phyloP scores from a whole-genome alignment of 208 protist species.

The Kentomonas sorsogonicus region DNA sequence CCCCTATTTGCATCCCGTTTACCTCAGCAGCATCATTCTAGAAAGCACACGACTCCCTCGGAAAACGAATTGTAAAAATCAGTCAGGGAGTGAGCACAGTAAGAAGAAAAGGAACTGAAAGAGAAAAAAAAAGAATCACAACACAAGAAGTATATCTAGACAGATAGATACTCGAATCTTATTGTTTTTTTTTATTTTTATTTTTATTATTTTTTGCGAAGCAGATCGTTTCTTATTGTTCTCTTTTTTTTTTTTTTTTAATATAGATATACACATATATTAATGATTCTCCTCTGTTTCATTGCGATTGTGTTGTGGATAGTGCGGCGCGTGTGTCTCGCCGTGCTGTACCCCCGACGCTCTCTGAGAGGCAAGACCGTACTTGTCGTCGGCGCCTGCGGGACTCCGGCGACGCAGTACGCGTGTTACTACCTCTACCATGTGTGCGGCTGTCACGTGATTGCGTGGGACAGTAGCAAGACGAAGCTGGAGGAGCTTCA shows the following conservation, averaged over 20 bases:
- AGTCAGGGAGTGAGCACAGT: background rate
- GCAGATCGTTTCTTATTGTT: too few relatives aligned
- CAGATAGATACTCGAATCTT: background rate
- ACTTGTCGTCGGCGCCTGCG: slow-evolving; percentile 53
- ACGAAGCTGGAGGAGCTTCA: slow-evolving; percentile 43
- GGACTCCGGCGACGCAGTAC: too few relatives aligned
- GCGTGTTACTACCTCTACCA: slow-evolving; percentile 34
- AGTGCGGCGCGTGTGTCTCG: slow-evolving; percentile 37
- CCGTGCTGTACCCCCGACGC: slow-evolving; percentile 32
- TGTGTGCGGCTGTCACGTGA: slow-evolving; percentile 42
- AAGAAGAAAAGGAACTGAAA: slow-evolving; percentile 4
- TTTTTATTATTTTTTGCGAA: slow-evolving; percentile 8
- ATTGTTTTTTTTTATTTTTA: slow-evolving; percentile 9
- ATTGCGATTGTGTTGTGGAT: slow-evolving; percentile 38
- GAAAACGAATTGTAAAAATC: too few relatives aligned
- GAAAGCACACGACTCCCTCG: too few relatives aligned
- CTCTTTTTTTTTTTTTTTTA: background rate
- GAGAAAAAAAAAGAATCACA: too few relatives aligned
- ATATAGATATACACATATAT: background rate
- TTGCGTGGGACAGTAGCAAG: slow-evolving; percentile 58
- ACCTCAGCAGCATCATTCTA: too few relatives aligned
- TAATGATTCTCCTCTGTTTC: slow-evolving; percentile 61
- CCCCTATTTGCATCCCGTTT: too few relatives aligned
- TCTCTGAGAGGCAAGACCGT: slow-evolving; percentile 38
- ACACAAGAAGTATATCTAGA: too few relatives aligned